Evolutionary conservation across 1,284 basidiomycete species (phyloP).

Genomic region (Heliocybe sulcata): DNA sequence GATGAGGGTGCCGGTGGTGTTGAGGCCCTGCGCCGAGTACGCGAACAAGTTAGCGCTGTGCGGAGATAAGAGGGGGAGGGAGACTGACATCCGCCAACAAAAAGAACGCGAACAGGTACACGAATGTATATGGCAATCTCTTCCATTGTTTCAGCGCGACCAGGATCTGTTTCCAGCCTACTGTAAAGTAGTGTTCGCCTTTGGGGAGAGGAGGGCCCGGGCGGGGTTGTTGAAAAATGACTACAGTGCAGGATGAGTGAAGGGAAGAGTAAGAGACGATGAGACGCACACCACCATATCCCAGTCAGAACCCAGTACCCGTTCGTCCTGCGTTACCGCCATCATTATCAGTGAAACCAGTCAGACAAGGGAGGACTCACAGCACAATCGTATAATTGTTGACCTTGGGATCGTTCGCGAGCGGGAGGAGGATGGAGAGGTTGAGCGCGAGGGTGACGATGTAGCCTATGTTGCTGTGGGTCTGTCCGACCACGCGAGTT

Average conservation of each 20-base stretch:
- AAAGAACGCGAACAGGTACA: conserved; percentile 71
- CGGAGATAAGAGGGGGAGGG: background rate
- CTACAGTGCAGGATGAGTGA: conserved; percentile 23
- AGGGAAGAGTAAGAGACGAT: background rate
- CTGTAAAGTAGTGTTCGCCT: conserved; percentile 62
- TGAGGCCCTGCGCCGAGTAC: conserved; percentile 46
- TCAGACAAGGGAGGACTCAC: conserved; percentile 13
- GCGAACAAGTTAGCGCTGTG: background rate
- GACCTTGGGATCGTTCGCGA: conserved; percentile 55
- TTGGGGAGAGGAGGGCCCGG: conserved; percentile 69
- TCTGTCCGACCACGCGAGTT: conserved; percentile 27
- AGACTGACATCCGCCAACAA: conserved; percentile 62
- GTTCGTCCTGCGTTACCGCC: conserved; percentile 41
- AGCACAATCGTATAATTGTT: conserved; percentile 65
- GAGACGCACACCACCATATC: conserved; percentile 72
- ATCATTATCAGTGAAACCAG: conserved; percentile 2
- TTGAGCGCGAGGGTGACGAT: conserved; percentile 61
- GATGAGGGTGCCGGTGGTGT: conserved; percentile 73
- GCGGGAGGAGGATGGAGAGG: conserved; percentile 67
- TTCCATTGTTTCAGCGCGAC: conserved; percentile 61
- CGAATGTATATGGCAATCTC: conserved; percentile 68
- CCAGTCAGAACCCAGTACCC: conserved; percentile 70
- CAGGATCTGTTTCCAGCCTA: conserved; percentile 84
- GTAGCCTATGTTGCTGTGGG: conserved; percentile 73
- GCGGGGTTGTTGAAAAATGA: conserved; percentile 71